Evolutionary conservation across 495 filamentous ascomycete species (phyloP).

Genomic region (Delitschia confertaspora): DNA sequence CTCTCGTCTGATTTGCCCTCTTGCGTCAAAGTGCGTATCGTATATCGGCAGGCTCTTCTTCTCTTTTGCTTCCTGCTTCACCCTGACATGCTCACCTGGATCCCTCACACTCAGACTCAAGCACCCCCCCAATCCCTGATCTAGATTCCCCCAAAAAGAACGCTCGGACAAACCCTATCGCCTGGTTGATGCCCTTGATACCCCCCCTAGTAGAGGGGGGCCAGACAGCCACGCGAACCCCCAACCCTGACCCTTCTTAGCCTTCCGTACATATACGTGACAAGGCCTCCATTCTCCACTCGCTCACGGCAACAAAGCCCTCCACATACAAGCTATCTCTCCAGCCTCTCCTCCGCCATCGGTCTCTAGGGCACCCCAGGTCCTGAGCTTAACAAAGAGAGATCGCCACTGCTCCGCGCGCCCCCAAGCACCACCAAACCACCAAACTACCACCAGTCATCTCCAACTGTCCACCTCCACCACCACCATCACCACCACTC

Average conservation of each 20-base stretch:
- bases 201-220: constrained; percentile 19
- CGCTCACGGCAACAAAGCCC: constrained; percentile 26
- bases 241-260: constrained; percentile 24
- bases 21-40: constrained; percentile 25
- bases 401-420: constrained; percentile 29
- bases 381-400: constrained; percentile 29
- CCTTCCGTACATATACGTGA: constrained; percentile 31
- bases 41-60: constrained; percentile 12
- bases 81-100: no score
- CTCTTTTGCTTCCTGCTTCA: no score
- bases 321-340: no score
- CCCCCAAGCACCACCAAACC: constrained; percentile 8
- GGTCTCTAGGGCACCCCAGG: constrained; percentile 25
- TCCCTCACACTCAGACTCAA: no score
- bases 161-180: constrained; percentile 31
- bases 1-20: constrained; percentile 26
- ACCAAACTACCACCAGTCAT: neutral
- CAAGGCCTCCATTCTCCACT: constrained; percentile 28
- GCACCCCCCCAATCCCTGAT: no score
- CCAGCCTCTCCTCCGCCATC: constrained; percentile 23
- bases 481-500: constrained; percentile 9
- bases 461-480: no score
- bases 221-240: constrained; percentile 27
- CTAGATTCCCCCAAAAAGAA: constrained; percentile 25
- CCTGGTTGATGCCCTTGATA: constrained; percentile 25